Conservation (phyloP, 352 stramenopile species). For the Globisporangium paddicum region DNA sequence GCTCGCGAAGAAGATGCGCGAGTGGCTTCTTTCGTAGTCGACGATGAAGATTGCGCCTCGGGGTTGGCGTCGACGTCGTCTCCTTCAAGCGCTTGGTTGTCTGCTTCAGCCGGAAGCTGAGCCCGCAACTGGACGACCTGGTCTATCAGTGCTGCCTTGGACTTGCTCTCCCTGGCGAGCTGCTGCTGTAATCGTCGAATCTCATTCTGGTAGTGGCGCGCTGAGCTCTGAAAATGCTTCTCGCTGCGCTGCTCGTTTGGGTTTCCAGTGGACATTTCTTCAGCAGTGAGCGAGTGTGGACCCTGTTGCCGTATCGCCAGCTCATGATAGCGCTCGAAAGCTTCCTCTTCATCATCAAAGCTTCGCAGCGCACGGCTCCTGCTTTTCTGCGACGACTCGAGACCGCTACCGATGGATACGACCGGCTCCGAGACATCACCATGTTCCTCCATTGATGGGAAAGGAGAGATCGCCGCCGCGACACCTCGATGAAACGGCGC, state of each 20-base stretch:
- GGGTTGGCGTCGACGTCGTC: neutral
- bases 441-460: neutral
- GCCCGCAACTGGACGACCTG: constrained; percentile 32
- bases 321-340: constrained; percentile 27
- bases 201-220: constrained; percentile 60
- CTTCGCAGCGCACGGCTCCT: neutral
- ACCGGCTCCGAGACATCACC: neutral
- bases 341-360: constrained; percentile 35
- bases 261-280: neutral
- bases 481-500: constrained; percentile 24
- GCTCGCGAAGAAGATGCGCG: neutral
- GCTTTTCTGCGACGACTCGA: neutral
- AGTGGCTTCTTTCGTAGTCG: neutral
- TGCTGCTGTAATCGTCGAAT: constrained; percentile 64
- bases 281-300: neutral
- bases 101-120: neutral
- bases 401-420: neutral
- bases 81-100: neutral
- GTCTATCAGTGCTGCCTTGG: constrained; percentile 40
- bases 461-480: neutral
- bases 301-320: constrained; percentile 16
- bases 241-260: constrained; percentile 5
- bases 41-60: neutral
- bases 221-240: constrained; percentile 31
- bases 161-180: constrained; percentile 39